Evolutionary conservation across 306 rosid genomes (phyloP).

Genomic region (Trichosanthes cucumerina): DNA sequence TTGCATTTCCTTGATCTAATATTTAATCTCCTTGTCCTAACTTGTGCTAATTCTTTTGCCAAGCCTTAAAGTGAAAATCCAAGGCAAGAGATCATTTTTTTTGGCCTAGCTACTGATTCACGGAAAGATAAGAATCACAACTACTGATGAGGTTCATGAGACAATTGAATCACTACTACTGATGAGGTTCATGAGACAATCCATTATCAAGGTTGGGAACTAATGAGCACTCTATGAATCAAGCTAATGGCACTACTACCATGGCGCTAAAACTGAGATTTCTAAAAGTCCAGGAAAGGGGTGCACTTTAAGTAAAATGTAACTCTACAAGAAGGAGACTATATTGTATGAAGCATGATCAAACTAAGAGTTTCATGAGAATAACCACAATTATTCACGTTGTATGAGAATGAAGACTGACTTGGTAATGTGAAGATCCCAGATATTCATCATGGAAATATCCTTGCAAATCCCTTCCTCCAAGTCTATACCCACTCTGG

Average conservation of each 20-base stretch:
- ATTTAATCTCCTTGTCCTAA: too few species aligned
- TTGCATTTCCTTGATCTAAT: too few species aligned
- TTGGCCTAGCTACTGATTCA: too few species aligned
- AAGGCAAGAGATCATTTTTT: too few species aligned
- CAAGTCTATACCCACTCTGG: constrained; percentile 80
- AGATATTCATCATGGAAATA: constrained; percentile 38
- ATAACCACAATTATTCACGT: background rate
- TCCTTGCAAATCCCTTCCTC: constrained; percentile 78
- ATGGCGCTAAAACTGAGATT: background rate
- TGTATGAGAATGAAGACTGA: constrained; percentile 25
- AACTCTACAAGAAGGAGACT: background rate
- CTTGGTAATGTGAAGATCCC: constrained; percentile 94
- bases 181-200: background rate
- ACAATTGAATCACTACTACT: too few species aligned
- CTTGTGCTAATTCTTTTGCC: too few species aligned
- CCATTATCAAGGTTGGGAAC: background rate
- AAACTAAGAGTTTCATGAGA: background rate
- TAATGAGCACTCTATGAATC: background rate
- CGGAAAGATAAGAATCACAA: too few species aligned
- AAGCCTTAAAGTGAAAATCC: too few species aligned
- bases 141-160: background rate
- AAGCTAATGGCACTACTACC: background rate
- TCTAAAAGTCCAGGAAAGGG: background rate
- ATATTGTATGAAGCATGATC: background rate
- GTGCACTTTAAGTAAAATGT: background rate